phyloP scores from a whole-genome alignment of 306 rosid genomes.

The Fragaria ananassa region DNA sequence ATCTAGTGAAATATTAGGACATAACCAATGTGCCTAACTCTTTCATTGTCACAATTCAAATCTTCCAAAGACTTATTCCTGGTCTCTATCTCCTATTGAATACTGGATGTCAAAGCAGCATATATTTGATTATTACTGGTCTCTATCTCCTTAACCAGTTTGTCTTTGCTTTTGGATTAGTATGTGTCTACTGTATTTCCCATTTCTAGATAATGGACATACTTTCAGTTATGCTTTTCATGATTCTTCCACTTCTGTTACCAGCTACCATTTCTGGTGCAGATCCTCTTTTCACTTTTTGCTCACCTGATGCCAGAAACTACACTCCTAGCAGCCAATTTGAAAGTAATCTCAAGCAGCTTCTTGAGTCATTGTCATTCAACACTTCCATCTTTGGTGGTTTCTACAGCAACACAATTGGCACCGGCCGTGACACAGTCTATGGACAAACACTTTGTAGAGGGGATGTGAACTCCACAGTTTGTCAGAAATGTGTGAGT shows the following conservation, averaged over 20 bases:
- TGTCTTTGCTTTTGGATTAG: background rate
- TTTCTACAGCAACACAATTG: slow-evolving; percentile 29
- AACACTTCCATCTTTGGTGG: slow-evolving; percentile 36
- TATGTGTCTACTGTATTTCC: background rate
- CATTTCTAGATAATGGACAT: background rate
- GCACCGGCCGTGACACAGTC: slow-evolving; percentile 26
- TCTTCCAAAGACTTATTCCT: background rate
- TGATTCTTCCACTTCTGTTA: slow-evolving; percentile 22
- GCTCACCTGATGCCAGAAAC: slow-evolving; percentile 25
- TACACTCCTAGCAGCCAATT: slow-evolving; percentile 33
- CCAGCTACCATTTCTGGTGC: slow-evolving; percentile 20
- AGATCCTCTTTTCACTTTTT: slow-evolving; percentile 35
- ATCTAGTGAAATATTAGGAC: background rate
- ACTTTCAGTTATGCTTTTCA: slow-evolving; percentile 24
- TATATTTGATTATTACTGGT: too few relatives aligned
- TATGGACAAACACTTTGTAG: slow-evolving; percentile 63
- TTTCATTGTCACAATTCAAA: background rate
- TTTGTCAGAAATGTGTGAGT: slow-evolving; percentile 41
- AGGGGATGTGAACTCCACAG: slow-evolving; percentile 50
- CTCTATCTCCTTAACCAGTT: too few relatives aligned
- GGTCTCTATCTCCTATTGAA: background rate
- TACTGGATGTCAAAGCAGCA: background rate
- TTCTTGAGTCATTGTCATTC: slow-evolving; percentile 40
- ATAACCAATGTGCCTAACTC: background rate
- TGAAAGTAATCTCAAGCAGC: slow-evolving; percentile 37